These are phyloP conservation scores for Aspergillus sp. DNA, from an alignment of 2,329 filamentous ascomycete species.

Conservation along the genomic window DNA sequence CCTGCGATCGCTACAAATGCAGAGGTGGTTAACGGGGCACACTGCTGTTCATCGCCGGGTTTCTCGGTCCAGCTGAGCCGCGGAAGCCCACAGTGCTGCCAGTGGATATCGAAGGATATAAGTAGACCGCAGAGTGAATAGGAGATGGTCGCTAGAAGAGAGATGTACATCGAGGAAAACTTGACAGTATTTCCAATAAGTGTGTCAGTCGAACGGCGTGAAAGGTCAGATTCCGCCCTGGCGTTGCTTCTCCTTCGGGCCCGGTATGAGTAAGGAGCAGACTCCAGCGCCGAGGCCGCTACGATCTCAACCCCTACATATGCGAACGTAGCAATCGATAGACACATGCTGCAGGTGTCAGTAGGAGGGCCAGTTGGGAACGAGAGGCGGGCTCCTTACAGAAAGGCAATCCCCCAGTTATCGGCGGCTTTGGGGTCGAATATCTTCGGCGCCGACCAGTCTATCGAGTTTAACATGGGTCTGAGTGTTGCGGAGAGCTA, in stretches of 20 bases:
- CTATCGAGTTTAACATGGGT: background rate
- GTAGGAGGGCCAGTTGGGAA: background rate
- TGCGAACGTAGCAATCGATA: background rate
- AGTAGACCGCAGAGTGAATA: background rate
- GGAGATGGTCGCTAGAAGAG: background rate
- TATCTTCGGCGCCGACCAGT: background rate
- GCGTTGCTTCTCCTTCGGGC: background rate
- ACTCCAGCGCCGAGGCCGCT: background rate
- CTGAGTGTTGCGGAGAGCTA: background rate
- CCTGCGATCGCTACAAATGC: background rate
- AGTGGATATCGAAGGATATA: background rate
- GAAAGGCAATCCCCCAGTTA: background rate
- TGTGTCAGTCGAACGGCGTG: background rate
- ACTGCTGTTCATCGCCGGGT: background rate
- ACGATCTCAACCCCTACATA: constrained; percentile 1
- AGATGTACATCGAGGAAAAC: background rate
- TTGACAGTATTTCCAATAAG: background rate
- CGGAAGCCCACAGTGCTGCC: background rate
- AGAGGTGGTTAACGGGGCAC: background rate
- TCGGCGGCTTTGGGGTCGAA: background rate
- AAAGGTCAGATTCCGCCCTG: background rate
- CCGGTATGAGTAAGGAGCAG: background rate
- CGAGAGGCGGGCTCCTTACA: background rate
- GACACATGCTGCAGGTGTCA: background rate
- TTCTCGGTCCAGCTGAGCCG: background rate